Evolutionary conservation across 305 asterid genomes (phyloP).

Genomic region (Rubia occidens): DNA sequence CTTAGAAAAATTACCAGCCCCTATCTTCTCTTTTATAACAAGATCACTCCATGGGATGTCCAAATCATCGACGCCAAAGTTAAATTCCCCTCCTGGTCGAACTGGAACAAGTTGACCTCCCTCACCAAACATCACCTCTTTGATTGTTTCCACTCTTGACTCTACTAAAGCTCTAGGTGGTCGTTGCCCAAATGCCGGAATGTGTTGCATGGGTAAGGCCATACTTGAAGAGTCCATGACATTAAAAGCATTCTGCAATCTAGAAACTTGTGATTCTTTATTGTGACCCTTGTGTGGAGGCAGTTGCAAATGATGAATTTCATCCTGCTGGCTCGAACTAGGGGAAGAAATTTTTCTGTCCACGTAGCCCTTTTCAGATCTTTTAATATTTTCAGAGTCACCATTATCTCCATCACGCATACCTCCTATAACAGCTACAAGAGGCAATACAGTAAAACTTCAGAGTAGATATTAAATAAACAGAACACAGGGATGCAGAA

Average conservation of each 20-base stretch:
- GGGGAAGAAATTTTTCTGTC: conserved; percentile 36
- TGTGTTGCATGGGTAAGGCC: conserved; percentile 30
- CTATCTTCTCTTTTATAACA: conserved; percentile 73
- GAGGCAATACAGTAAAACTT: not conserved
- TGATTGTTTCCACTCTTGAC: conserved; percentile 32
- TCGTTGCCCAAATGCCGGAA: conserved; percentile 38
- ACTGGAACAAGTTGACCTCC: conserved; percentile 43
- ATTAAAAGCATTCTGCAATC: conserved; percentile 33
- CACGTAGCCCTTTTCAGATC: conserved; percentile 30
- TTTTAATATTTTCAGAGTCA: conserved; percentile 33
- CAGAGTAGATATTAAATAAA: not conserved
- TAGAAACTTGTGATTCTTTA: conserved; percentile 33
- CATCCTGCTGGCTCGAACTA: conserved; percentile 48
- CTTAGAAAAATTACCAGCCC: conserved; percentile 63
- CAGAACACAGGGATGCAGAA: not conserved
- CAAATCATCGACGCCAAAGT: conserved; percentile 67
- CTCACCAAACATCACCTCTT: conserved; percentile 38
- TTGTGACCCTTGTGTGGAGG: conserved; percentile 45
- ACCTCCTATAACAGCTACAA: conserved; percentile 26
- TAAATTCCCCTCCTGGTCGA: conserved; percentile 36
- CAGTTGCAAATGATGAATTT: conserved; percentile 27
- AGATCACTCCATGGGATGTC: conserved; percentile 95
- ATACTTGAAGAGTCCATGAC: conserved; percentile 32
- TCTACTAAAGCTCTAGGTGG: conserved; percentile 30
- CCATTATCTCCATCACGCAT: conserved; percentile 41